phyloP scores from a whole-genome alignment of 768 basidiomycete genomes.

The Auricularia heimuer region DNA sequence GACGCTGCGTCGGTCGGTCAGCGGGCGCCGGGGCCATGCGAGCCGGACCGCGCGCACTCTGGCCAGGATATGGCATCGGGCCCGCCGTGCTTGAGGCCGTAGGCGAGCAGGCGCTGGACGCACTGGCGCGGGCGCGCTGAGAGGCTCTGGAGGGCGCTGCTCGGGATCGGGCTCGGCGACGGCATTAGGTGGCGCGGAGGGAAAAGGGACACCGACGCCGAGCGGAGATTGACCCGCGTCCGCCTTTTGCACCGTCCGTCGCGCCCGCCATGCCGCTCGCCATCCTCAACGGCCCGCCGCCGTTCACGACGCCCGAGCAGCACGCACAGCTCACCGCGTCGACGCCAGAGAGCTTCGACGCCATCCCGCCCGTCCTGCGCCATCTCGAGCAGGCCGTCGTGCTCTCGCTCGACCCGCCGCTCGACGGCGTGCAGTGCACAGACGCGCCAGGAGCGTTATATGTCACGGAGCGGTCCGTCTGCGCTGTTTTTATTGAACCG shows the following conservation, averaged over 20 bases:
- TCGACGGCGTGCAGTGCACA: slow-evolving; percentile 45
- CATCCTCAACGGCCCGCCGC: slow-evolving; percentile 33
- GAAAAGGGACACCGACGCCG: neutral
- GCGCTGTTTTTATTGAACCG: neutral
- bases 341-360: slow-evolving; percentile 75
- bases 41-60: neutral
- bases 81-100: neutral
- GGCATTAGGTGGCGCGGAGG: neutral
- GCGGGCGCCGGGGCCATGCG: too few relatives aligned
- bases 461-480: slow-evolving; percentile 70
- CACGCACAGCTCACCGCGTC: slow-evolving; percentile 58
- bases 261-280: slow-evolving; percentile 12
- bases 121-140: neutral
- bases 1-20: neutral
- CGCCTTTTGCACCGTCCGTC: neutral
- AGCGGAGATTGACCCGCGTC: neutral
- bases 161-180: neutral
- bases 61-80: neutral
- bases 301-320: slow-evolving; percentile 50
- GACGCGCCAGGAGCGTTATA: slow-evolving; percentile 58
- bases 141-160: neutral
- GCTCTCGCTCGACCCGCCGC: slow-evolving; percentile 56
- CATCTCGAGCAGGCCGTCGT: slow-evolving; percentile 66
- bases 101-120: neutral
- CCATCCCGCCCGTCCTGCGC: slow-evolving; percentile 75